These are phyloP conservation scores for Rhytidiadelphus loreus DNA, from an alignment of 225 moss, liverwort and hornwort genomes.

Conservation along the genomic window DNA sequence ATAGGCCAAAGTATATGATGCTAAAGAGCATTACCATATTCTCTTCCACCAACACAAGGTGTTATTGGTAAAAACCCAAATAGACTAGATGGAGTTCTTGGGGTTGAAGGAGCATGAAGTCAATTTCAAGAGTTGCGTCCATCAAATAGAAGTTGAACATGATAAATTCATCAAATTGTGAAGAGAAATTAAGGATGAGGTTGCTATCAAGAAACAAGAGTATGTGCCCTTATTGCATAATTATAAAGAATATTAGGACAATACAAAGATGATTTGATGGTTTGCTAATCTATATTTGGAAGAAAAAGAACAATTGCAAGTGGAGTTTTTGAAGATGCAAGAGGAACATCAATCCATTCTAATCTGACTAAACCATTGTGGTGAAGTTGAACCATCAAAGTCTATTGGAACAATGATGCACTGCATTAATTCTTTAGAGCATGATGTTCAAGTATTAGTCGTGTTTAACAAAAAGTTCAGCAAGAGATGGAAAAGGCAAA, in stretches of 20 bases:
- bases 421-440: not conserved
- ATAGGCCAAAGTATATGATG: not conserved
- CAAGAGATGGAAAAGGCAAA: not conserved
- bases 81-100: rapidly evolving
- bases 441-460: not conserved
- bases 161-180: not conserved
- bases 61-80: not conserved
- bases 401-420: rapidly evolving
- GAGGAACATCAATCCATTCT: rapidly evolving
- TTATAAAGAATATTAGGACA: not conserved
- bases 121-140: rapidly evolving
- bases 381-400: not conserved
- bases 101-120: not conserved
- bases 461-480: rapidly evolving
- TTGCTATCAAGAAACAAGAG: not conserved
- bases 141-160: not conserved
- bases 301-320: not conserved
- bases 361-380: rapidly evolving
- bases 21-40: rapidly evolving
- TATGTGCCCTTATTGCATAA: not conserved
- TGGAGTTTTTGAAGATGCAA: not conserved
- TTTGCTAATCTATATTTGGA: rapidly evolving
- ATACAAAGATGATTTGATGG: rapidly evolving
- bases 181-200: not conserved
- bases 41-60: not conserved